Evolutionary conservation across 2,329 filamentous ascomycete genomes (phyloP).

Genomic region (Paracorniculantispora psalliotae): DNA sequence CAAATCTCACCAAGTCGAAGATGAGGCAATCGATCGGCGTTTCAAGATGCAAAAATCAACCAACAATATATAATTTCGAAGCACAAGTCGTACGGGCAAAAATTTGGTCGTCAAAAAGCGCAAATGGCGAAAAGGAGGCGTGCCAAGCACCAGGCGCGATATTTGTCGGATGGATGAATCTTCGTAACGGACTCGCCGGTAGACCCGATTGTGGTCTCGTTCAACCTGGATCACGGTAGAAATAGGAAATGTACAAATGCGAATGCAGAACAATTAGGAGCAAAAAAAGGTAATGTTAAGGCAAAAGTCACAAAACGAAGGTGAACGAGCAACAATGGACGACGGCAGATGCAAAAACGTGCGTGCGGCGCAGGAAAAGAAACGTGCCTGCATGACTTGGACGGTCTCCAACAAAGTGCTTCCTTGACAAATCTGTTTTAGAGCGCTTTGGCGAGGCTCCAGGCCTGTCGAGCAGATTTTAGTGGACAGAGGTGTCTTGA

Average conservation of each 20-base stretch:
- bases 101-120: neutral
- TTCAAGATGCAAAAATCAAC: neutral
- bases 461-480: neutral
- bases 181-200: neutral
- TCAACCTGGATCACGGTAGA: neutral
- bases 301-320: no score
- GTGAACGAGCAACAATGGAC: neutral
- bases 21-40: neutral
- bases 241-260: neutral
- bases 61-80: neutral
- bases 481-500: conserved; percentile 2
- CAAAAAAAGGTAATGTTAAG: neutral
- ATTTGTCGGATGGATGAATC: neutral
- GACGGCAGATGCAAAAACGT: neutral
- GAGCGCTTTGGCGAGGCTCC: neutral
- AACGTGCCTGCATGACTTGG: neutral
- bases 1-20: neutral
- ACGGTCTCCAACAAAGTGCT: neutral
- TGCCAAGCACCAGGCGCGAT: neutral
- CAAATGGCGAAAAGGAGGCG: conserved; percentile 5
- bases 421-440: conserved; percentile 3
- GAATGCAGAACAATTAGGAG: neutral
- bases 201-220: neutral
- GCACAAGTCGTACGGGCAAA: neutral
- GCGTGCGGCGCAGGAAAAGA: no score